Evolutionary conservation across 768 basidiomycete genomes (phyloP).

Genomic region (Pleurotus ostreatus): DNA sequence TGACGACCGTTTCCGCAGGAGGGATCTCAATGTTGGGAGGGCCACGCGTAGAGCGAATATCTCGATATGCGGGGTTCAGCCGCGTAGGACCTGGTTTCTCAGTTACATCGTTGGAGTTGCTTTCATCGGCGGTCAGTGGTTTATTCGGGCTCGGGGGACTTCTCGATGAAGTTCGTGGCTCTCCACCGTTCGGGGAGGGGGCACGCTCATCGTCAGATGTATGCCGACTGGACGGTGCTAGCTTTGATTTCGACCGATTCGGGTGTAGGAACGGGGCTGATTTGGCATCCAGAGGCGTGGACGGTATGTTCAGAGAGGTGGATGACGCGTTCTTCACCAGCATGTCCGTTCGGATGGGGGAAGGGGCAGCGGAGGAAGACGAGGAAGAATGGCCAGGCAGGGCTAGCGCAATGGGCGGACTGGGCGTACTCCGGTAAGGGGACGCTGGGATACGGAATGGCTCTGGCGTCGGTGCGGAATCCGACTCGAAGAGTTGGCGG

Average conservation of each 20-base stretch:
- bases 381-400: slow-evolving; percentile 9
- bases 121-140: background rate
- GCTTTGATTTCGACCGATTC: background rate
- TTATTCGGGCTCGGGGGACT: background rate
- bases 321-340: background rate
- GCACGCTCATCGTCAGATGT: slow-evolving; percentile 1
- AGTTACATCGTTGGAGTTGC: background rate
- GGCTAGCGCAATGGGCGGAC: slow-evolving; percentile 15
- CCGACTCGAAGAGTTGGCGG: slow-evolving; percentile 73
- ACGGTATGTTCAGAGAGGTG: background rate
- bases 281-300: background rate
- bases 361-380: slow-evolving; percentile 6
- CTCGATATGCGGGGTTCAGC: slow-evolving; percentile 12
- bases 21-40: slow-evolving; percentile 38
- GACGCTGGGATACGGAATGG: slow-evolving; percentile 34
- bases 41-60: slow-evolving; percentile 19
- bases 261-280: slow-evolving; percentile 1
- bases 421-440: slow-evolving; percentile 20
- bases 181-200: background rate
- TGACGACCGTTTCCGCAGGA: slow-evolving; percentile 14
- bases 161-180: background rate
- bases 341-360: slow-evolving; percentile 10
- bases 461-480: slow-evolving; percentile 29
- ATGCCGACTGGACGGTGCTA: background rate
- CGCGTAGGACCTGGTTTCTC: slow-evolving; percentile 15